Conservation (phyloP, 306 rosid genomes). For the Arachis hypogaea region DNA sequence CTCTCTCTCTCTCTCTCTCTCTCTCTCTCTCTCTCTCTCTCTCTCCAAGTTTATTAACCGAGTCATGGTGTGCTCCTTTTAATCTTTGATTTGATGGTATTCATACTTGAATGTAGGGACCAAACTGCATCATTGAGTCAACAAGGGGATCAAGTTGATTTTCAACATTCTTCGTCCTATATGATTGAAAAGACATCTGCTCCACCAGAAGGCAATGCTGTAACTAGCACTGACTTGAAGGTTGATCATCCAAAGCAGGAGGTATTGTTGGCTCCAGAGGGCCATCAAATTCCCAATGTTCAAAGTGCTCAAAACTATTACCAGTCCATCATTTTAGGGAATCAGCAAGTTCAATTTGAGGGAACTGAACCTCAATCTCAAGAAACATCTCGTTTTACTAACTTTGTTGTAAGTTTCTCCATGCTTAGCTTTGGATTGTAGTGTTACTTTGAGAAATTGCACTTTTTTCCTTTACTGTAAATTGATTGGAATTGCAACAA, state of each 20-base stretch:
- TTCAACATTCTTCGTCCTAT: slow-evolving; percentile 48
- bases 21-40: slow-evolving; percentile 22
- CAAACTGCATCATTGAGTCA: slow-evolving; percentile 41
- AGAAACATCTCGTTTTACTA: slow-evolving; percentile 42
- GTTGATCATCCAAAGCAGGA: slow-evolving; percentile 57
- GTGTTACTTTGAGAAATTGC: background rate
- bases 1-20: slow-evolving; percentile 28
- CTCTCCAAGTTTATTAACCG: slow-evolving; percentile 14
- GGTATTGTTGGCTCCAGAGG: slow-evolving; percentile 47
- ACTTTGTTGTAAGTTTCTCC: slow-evolving; percentile 45
- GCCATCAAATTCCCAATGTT: slow-evolving; percentile 44
- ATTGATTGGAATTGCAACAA: slow-evolving; percentile 24
- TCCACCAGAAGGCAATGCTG: slow-evolving; percentile 47
- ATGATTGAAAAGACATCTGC: slow-evolving; percentile 41
- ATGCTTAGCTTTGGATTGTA: background rate
- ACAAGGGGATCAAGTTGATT: slow-evolving; percentile 49
- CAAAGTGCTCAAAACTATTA: slow-evolving; percentile 48
- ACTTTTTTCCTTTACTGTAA: background rate
- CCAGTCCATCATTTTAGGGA: slow-evolving; percentile 49
- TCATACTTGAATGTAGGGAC: slow-evolving; percentile 52
- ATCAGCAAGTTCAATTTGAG: slow-evolving; percentile 50
- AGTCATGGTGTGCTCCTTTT: slow-evolving; percentile 13
- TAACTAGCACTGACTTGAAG: slow-evolving; percentile 44
- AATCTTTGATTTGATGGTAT: slow-evolving; percentile 27
- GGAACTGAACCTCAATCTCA: slow-evolving; percentile 49